A percentile compares a stretch with the other conserved stretches of the same genome.
Conservation (phyloP, 1,284 basidiomycete genomes). For the Spongispora temasekensis region DNA sequence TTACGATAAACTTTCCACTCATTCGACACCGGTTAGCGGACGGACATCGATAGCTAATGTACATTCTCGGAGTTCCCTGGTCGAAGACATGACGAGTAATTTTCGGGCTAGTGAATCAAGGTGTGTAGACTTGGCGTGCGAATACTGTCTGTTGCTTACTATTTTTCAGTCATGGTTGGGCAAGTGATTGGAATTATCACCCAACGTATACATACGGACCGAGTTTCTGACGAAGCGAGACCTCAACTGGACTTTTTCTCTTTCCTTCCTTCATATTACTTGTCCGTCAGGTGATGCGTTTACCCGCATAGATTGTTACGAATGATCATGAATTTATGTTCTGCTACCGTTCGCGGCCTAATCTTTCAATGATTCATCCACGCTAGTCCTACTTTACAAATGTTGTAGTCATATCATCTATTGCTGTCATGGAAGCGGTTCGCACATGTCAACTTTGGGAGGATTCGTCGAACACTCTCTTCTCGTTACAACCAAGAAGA, state of each 20-base stretch:
- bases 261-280: slow-evolving; percentile 15
- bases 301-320: slow-evolving; percentile 4
- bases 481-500: too few species aligned
- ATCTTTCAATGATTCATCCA: too few species aligned
- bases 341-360: too few species aligned
- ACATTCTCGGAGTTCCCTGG: slow-evolving; percentile 13
- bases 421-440: too few species aligned
- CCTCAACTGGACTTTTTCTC: slow-evolving; percentile 6
- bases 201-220: slow-evolving; percentile 7
- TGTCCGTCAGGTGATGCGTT: not conserved
- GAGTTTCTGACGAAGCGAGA: slow-evolving; percentile 2
- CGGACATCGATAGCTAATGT: slow-evolving; percentile 11
- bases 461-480: too few species aligned
- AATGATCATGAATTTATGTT: too few species aligned
- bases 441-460: too few species aligned
- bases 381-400: too few species aligned
- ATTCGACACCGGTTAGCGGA: slow-evolving; percentile 6
- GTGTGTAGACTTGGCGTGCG: slow-evolving; percentile 7
- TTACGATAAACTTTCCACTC: slow-evolving; percentile 14
- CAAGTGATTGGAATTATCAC: slow-evolving; percentile 25
- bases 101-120: slow-evolving; percentile 16
- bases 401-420: too few species aligned
- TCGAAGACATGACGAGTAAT: too few species aligned
- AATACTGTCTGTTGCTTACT: slow-evolving; percentile 6
- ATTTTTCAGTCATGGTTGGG: slow-evolving; percentile 19